Evolutionary conservation across 176 grass and related monocot species (phyloP).

Genomic region (Hyparrhenia diplandra): DNA sequence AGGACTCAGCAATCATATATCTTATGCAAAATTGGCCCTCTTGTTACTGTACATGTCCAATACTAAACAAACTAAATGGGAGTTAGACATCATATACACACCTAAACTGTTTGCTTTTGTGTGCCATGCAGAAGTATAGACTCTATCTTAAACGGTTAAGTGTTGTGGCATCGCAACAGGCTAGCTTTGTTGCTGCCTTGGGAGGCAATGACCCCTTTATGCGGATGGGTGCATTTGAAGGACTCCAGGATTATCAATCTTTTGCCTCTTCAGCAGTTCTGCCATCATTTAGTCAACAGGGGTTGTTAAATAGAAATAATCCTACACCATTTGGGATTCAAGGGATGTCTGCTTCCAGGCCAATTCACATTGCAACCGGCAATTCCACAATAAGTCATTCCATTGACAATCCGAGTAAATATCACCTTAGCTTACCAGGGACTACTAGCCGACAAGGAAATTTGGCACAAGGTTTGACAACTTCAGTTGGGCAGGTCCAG

Average conservation of each 20-base stretch:
- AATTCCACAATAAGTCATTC: constrained; percentile 37
- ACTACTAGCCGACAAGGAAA: constrained; percentile 31
- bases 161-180: constrained; percentile 78
- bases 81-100: background rate
- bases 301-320: constrained; percentile 56
- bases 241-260: constrained; percentile 59
- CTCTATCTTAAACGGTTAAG: constrained; percentile 90
- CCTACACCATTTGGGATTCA: constrained; percentile 39
- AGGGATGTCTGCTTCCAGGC: constrained; percentile 46
- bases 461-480: constrained; percentile 35
- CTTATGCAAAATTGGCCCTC: background rate
- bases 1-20: constrained; percentile 2
- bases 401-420: constrained; percentile 49
- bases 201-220: constrained; percentile 70
- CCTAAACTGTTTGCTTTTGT: constrained; percentile 40
- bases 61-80: background rate
- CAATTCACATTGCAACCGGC: constrained; percentile 30
- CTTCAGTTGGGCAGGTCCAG: constrained; percentile 48
- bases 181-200: constrained; percentile 76
- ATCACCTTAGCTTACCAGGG: constrained; percentile 48
- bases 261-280: constrained; percentile 49
- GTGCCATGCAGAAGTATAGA: constrained; percentile 85
- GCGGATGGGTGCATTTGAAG: constrained; percentile 73
- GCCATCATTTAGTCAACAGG: constrained; percentile 58
- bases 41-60: background rate